Conservation (phyloP, 257 asterid genomes). For the Salvia hispanica region DNA sequence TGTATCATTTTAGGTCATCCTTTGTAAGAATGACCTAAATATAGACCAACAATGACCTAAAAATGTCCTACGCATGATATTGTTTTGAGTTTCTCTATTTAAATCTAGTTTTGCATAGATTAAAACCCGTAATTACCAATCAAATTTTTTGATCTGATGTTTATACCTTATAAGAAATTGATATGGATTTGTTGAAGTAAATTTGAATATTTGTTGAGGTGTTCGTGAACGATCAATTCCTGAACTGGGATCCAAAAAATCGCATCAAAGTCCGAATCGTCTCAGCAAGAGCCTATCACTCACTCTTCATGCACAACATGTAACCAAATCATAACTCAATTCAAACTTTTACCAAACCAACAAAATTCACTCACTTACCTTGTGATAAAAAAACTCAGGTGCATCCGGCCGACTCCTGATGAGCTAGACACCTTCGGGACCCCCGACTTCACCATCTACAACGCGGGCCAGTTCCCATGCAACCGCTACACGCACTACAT, state of each 20-base stretch:
- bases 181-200: background rate
- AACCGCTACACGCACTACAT: slow-evolving; percentile 90
- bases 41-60: too few species aligned
- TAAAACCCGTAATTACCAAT: too few species aligned
- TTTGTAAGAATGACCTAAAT: too few species aligned
- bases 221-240: slow-evolving; percentile 86
- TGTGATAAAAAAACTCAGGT: slow-evolving; percentile 49
- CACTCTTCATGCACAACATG: slow-evolving; percentile 97
- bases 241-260: slow-evolving; percentile 88
- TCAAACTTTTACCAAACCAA: background rate
- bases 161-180: too few species aligned
- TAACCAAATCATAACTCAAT: slow-evolving; percentile 36
- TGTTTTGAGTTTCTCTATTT: too few species aligned
- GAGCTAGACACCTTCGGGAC: slow-evolving; percentile 88
- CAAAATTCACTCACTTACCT: background rate
- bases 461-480: slow-evolving; percentile 93
- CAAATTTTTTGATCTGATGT: too few species aligned
- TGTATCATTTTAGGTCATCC: too few species aligned
- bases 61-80: too few species aligned
- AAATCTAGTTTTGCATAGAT: too few species aligned
- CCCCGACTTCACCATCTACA: slow-evolving; percentile 96
- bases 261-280: slow-evolving; percentile 93
- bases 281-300: slow-evolving; percentile 94
- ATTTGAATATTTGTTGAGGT: slow-evolving; percentile 45
- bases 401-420: slow-evolving; percentile 88